Conservation (phyloP, 805 yeast species). For the Cephaloascus fragrans region DNA sequence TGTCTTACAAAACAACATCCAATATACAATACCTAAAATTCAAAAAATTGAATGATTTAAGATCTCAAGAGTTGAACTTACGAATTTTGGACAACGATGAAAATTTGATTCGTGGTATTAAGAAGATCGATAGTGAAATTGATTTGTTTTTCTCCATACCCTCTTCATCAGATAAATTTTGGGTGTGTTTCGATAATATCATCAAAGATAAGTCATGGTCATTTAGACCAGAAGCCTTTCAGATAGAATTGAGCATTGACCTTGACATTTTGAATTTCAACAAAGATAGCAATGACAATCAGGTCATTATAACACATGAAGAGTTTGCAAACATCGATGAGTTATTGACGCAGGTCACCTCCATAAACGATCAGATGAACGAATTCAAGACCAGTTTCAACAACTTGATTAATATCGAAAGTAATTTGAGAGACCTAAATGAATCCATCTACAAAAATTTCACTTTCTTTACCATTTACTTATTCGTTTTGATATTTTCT, state of each 20-base stretch:
- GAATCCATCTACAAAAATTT: not conserved
- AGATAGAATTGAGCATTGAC: not conserved
- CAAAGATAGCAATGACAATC: too few species aligned
- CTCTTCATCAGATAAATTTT: constrained; percentile 3
- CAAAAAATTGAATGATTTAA: not conserved
- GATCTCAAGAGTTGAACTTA: not conserved
- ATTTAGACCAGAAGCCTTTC: not conserved
- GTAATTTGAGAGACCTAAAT: not conserved
- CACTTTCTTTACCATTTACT: not conserved
- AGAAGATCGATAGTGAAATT: constrained; percentile 1
- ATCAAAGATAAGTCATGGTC: constrained; percentile 23
- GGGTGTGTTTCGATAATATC: constrained; percentile 17
- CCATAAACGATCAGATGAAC: not conserved
- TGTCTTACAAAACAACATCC: not conserved
- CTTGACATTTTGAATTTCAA: too few species aligned
- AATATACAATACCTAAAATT: too few species aligned
- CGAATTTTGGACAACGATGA: not conserved
- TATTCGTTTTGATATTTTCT: not conserved
- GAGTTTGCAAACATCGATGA: not conserved
- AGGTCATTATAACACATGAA: not conserved
- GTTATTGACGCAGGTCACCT: not conserved
- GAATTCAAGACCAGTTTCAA: not conserved
- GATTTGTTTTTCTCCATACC: not conserved
- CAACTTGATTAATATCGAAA: not conserved
- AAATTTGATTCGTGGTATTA: not conserved